A percentile compares a stretch with the other conserved stretches of the same genome.
phyloP scores from a whole-genome alignment of 306 rosid genomes.

The Dryas octopetala region DNA sequence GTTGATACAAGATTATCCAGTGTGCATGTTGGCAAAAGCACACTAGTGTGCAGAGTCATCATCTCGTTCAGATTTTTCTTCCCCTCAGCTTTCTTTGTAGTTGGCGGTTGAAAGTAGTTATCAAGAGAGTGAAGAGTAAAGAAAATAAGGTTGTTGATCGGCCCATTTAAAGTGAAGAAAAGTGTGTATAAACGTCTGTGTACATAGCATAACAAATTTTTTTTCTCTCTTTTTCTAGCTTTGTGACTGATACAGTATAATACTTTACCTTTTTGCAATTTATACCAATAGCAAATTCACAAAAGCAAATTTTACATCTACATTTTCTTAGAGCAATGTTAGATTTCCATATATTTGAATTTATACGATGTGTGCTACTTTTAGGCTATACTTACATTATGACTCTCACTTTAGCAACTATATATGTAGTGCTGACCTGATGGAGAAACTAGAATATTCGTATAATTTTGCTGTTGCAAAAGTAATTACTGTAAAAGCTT shows the following conservation, averaged over 20 bases:
- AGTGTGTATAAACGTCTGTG: neutral
- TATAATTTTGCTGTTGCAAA: too few relatives aligned
- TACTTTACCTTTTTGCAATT: neutral
- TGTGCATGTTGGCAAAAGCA: neutral
- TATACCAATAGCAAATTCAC: neutral
- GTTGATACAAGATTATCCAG: neutral
- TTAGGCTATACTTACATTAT: too few relatives aligned
- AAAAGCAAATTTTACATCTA: neutral
- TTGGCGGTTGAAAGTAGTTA: slow-evolving; percentile 14
- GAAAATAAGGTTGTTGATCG: slow-evolving; percentile 12
- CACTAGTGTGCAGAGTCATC: neutral
- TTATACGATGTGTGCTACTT: too few relatives aligned
- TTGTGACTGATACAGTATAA: slow-evolving; percentile 7
- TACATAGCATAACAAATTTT: neutral
- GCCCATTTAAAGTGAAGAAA: neutral
- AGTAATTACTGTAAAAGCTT: too few relatives aligned
- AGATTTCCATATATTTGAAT: too few relatives aligned
- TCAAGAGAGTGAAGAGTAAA: neutral
- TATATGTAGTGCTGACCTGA: too few relatives aligned
- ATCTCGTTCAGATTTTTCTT: neutral
- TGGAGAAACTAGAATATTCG: too few relatives aligned
- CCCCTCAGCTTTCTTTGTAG: neutral
- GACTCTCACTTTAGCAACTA: too few relatives aligned
- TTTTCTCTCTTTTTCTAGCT: neutral
- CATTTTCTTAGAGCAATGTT: neutral